phyloP scores from a whole-genome alignment of 1,284 basidiomycete genomes.

The Ustilago crameri region DNA sequence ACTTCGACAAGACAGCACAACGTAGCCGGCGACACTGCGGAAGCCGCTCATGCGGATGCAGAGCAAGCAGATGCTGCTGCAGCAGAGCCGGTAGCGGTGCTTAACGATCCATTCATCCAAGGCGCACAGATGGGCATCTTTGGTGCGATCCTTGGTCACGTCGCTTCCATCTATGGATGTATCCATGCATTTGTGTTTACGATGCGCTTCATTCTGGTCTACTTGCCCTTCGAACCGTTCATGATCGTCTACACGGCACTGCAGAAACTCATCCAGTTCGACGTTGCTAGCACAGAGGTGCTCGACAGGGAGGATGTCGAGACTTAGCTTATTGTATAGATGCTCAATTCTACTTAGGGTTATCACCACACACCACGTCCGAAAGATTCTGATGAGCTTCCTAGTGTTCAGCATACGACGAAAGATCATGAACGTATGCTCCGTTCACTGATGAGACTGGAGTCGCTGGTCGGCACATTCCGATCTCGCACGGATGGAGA shows the following conservation, averaged over 20 bases:
- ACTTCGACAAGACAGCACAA: neutral
- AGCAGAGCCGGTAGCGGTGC: conserved; percentile 13
- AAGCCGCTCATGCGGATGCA: neutral
- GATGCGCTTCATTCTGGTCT: conserved; percentile 37
- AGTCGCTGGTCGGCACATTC: no score
- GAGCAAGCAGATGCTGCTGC: conserved; percentile 1
- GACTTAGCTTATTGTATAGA: neutral
- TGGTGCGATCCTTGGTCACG: conserved; percentile 35
- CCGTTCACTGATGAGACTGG: no score
- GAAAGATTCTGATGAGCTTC: no score
- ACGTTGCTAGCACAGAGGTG: conserved; percentile 42
- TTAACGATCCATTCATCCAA: conserved; percentile 36
- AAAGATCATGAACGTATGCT: no score
- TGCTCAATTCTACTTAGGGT: neutral
- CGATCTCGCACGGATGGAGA: no score
- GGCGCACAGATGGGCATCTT: conserved; percentile 26
- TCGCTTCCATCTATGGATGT: conserved; percentile 44
- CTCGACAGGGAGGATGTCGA: conserved; percentile 24
- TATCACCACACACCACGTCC: neutral
- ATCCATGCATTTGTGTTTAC: conserved; percentile 34
- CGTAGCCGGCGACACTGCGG: neutral
- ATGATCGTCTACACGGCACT: conserved; percentile 27
- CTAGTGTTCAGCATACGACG: no score
- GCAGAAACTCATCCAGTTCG: conserved; percentile 36
- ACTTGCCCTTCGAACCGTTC: conserved; percentile 46